Percentiles rank a stretch among this genome's conserved stretches.
Conservation (phyloP, 1,284 basidiomycete species). For the Amylostereum chailletii region DNA sequence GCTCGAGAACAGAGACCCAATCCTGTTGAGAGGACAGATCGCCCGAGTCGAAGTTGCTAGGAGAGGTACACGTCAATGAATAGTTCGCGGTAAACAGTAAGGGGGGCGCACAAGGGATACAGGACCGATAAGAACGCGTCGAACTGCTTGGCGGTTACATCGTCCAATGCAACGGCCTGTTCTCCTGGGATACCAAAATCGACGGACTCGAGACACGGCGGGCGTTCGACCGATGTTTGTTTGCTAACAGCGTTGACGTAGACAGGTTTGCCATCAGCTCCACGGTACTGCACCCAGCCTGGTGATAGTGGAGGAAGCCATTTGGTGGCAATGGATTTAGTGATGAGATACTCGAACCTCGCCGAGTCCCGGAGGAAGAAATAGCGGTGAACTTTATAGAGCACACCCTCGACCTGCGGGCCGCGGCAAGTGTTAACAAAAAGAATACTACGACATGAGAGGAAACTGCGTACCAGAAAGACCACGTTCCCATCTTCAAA, state of each 20-base stretch:
- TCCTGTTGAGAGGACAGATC: neutral
- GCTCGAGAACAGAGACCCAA: neutral
- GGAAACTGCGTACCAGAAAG: neutral
- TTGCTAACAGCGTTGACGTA: neutral
- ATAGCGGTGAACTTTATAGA: constrained; percentile 1
- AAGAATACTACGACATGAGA: neutral
- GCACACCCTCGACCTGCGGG: neutral
- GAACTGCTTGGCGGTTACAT: neutral
- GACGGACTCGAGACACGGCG: neutral
- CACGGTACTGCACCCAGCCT: neutral
- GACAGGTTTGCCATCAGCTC: neutral
- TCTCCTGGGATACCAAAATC: neutral
- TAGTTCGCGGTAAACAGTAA: too few species aligned
- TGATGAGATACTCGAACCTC: neutral
- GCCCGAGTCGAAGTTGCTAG: too few species aligned
- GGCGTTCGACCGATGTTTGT: neutral
- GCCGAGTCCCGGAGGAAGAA: neutral
- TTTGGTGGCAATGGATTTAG: neutral
- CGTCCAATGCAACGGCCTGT: neutral
- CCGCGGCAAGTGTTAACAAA: neutral
- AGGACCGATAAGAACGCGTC: neutral
- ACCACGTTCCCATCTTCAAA: constrained; percentile 1
- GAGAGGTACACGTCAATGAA: too few species aligned
- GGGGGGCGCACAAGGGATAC: neutral
- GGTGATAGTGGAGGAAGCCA: neutral